Evolutionary conservation across 805 yeast species (phyloP).

Genomic region (Scheffersomyces coipomensis): DNA sequence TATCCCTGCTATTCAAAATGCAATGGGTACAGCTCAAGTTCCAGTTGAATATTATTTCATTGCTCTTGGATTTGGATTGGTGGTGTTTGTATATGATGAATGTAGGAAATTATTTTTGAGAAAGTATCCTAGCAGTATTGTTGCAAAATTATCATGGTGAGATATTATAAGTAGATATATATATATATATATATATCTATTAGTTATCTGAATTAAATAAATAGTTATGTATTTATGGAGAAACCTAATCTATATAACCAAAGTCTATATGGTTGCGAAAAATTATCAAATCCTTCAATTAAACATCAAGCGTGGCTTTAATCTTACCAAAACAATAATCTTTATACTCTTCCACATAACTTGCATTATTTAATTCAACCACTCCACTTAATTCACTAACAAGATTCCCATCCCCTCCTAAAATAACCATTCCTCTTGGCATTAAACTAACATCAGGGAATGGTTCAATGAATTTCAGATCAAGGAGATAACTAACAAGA

Average conservation of each 20-base stretch:
- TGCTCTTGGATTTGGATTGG: conserved; percentile 43
- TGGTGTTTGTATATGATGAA: conserved; percentile 43
- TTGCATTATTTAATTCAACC: conserved; percentile 30
- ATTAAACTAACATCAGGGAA: conserved; percentile 30
- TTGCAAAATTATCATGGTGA: conserved; percentile 47
- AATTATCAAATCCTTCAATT: conserved; percentile 11
- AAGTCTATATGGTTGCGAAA: no score
- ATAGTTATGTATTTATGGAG: no score
- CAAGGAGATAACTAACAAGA: conserved; percentile 25
- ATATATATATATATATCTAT: no score
- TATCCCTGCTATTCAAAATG: conserved; percentile 35
- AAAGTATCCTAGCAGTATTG: conserved; percentile 32
- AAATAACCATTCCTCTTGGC: conserved; percentile 41
- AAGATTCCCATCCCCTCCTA: conserved; percentile 38
- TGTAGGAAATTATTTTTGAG: conserved; percentile 35
- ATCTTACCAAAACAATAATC: conserved; percentile 44
- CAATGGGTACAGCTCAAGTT: conserved; percentile 34
- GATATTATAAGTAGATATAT: no score
- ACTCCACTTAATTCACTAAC: conserved; percentile 34
- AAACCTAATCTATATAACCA: no score
- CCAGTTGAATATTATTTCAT: conserved; percentile 48
- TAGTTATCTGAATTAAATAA: no score
- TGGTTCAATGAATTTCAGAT: conserved; percentile 29
- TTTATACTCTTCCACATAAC: conserved; percentile 36
- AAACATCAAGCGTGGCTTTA: conserved; percentile 28